These are phyloP conservation scores for Aspergillaceae sp. DNA, from an alignment of 2,329 filamentous ascomycete species.

Conservation along the genomic window DNA sequence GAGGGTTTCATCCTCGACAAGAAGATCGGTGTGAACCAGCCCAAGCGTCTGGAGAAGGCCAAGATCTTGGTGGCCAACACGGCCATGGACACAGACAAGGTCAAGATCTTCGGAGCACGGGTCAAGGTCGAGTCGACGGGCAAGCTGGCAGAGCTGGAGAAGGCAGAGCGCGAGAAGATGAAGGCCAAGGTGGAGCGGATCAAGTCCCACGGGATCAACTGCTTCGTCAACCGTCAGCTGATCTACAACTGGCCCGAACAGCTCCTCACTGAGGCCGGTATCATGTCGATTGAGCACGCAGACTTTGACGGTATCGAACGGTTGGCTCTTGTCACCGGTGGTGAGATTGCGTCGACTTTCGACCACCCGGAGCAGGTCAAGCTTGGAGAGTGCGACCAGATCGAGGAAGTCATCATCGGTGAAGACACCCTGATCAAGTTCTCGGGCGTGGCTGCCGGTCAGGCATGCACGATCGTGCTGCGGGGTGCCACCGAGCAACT, in stretches of 20 bases:
- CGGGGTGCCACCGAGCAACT: conserved; percentile 95
- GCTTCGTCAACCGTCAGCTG: conserved; percentile 97
- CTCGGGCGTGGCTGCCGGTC: conserved; percentile 84
- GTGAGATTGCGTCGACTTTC: conserved; percentile 95
- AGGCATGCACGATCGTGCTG: conserved; percentile 93
- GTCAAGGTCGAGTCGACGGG: conserved; percentile 95
- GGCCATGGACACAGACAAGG: conserved; percentile 98
- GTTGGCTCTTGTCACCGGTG: conserved; percentile 86
- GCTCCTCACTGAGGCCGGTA: conserved; percentile 93
- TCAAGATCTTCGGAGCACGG: conserved; percentile 97
- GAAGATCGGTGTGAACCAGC: conserved; percentile 97
- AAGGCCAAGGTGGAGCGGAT: conserved; percentile 98
- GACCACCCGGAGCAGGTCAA: conserved; percentile 97
- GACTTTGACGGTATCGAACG: conserved; percentile 98
- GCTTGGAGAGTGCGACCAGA: conserved; percentile 86
- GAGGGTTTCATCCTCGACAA: conserved; percentile 98
- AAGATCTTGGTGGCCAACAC: conserved; percentile 98
- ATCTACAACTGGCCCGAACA: conserved; percentile 99
- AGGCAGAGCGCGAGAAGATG: conserved; percentile 99
- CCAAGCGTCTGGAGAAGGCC: conserved; percentile 92
- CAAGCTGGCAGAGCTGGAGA: conserved; percentile 96
- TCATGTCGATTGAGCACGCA: conserved; percentile 97
- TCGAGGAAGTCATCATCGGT: conserved; percentile 96
- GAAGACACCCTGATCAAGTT: conserved; percentile 97
- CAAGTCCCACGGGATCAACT: conserved; percentile 98